Evolutionary conservation across 306 rosid species (phyloP), one percentile per base, ranked within the genome.

Genomic region (Notholithocarpus densiflorus): DNA sequence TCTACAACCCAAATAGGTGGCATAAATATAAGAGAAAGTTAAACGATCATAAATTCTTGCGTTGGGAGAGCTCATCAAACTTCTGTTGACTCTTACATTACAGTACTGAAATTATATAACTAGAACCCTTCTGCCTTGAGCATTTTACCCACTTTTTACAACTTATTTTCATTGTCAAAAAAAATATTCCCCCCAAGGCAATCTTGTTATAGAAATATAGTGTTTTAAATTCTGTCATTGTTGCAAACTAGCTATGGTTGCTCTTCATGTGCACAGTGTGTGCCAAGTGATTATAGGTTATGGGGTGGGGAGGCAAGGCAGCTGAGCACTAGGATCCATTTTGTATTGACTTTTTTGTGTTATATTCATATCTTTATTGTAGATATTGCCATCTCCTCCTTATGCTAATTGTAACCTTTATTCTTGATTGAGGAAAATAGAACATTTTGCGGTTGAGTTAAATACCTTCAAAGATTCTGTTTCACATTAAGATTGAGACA

Each of bases 311-410:
- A 62, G 69, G 43, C 27, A 31, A 65, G 71, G 48, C 15, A 17
- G 23, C 21, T 32, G 23, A 6, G 24, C 71, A 65, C 12, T 65
- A 9, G 71, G 21, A 65, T 29, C 14, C 24, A 51, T 72, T 65
- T 84, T 56, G 20, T 27, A 69, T 55, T 72, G 52, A 20, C 48
- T 52, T 73, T 69, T 51, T 76, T n/a, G 27, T 80, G 62, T 66
- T 82, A 32, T 55, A 73, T 66, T 45, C 51, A 1, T 66, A 32
- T 32, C 48, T 6, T 76, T 31, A 15, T 56, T 43, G 51, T 29
- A 20, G 70, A 74, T 51, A 24, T 77, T 64, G 53, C 83, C 59
- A 13, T 77, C 13, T 3, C 40, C 55, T 74, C 74, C 77, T 66
- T 19, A 10, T 45, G 51, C 24, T 34, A 1, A 23, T 6, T 66